These are phyloP conservation scores for Amaranthus hypochondriacus DNA, from an alignment of 148 eudicot genomes.

Conservation along the genomic window DNA sequence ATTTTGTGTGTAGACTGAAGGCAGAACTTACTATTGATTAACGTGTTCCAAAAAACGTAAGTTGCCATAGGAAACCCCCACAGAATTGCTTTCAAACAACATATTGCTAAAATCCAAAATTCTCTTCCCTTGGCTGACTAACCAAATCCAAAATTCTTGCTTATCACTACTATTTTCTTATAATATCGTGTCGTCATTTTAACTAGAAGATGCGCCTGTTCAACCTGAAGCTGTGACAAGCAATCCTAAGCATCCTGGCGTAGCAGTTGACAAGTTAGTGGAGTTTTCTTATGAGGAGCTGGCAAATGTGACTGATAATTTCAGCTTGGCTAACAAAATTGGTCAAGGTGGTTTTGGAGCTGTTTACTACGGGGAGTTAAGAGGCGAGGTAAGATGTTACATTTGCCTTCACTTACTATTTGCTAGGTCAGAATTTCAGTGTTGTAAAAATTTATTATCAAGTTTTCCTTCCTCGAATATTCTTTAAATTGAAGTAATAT, in stretches of 20 bases:
- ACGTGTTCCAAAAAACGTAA: not conserved
- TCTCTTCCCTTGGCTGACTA: not conserved
- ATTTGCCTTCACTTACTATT: slow-evolving; percentile 3
- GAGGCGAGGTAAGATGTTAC: slow-evolving; percentile 71
- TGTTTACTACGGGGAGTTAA: slow-evolving; percentile 93
- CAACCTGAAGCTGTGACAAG: slow-evolving; percentile 32
- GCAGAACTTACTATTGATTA: not conserved
- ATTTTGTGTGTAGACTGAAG: not conserved
- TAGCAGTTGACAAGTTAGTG: slow-evolving; percentile 72
- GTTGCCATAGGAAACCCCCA: not conserved
- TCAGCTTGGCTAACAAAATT: slow-evolving; percentile 76
- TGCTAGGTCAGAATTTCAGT: not conserved
- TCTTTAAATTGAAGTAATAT: no score
- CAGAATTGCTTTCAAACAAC: not conserved
- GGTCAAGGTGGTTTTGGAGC: slow-evolving; percentile 96
- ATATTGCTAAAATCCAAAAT: not conserved
- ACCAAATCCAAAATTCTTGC: not conserved
- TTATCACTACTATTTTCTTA: not conserved
- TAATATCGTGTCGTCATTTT: not conserved
- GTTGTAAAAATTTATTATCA: not conserved
- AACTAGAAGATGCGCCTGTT: slow-evolving; percentile 29
- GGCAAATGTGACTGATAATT: slow-evolving; percentile 66
- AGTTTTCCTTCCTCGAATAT: not conserved
- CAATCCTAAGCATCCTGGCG: slow-evolving; percentile 34
- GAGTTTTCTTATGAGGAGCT: slow-evolving; percentile 85